Conservation (phyloP, 2,329 filamentous ascomycete genomes). For the Pseudogymnoascus sp. region DNA sequence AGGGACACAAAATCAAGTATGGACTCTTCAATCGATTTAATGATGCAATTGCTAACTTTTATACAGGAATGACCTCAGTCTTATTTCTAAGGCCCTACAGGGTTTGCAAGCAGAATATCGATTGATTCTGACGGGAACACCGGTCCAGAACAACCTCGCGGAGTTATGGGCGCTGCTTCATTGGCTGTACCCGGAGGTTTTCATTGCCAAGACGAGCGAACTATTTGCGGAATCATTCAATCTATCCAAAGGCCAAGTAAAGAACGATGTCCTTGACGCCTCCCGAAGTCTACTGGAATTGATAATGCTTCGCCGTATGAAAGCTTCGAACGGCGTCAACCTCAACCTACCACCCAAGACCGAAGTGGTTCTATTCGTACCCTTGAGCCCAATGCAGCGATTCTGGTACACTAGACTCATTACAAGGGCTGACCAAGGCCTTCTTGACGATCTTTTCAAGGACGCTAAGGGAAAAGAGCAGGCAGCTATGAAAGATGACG, state of each 20-base stretch:
- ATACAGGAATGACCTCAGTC: slow-evolving; percentile 31
- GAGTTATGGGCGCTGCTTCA: slow-evolving; percentile 51
- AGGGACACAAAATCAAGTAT: slow-evolving; percentile 40
- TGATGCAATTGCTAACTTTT: not conserved
- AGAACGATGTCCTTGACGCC: slow-evolving; percentile 44
- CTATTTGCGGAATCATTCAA: slow-evolving; percentile 50
- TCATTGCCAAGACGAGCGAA: slow-evolving; percentile 40
- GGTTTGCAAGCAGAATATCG: slow-evolving; percentile 30
- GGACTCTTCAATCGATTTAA: slow-evolving; percentile 12
- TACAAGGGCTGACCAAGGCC: slow-evolving; percentile 42
- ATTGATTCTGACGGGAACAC: slow-evolving; percentile 37
- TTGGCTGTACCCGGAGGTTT: slow-evolving; percentile 52
- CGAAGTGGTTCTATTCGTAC: slow-evolving; percentile 49
- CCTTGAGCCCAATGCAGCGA: slow-evolving; percentile 49
- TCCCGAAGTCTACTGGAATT: slow-evolving; percentile 45
- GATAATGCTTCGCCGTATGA: slow-evolving; percentile 52
- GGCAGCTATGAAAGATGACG: slow-evolving; percentile 24
- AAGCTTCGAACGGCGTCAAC: slow-evolving; percentile 45
- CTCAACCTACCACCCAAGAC: slow-evolving; percentile 49
- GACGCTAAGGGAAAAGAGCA: slow-evolving; percentile 37
- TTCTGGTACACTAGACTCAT: slow-evolving; percentile 51
- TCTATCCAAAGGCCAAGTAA: slow-evolving; percentile 44
- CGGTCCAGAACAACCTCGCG: slow-evolving; percentile 49
- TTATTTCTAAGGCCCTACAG: slow-evolving; percentile 27
- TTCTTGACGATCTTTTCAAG: slow-evolving; percentile 45